phyloP scores from a whole-genome alignment of 352 stramenopile genomes.

The Aphanomyces astaci region DNA sequence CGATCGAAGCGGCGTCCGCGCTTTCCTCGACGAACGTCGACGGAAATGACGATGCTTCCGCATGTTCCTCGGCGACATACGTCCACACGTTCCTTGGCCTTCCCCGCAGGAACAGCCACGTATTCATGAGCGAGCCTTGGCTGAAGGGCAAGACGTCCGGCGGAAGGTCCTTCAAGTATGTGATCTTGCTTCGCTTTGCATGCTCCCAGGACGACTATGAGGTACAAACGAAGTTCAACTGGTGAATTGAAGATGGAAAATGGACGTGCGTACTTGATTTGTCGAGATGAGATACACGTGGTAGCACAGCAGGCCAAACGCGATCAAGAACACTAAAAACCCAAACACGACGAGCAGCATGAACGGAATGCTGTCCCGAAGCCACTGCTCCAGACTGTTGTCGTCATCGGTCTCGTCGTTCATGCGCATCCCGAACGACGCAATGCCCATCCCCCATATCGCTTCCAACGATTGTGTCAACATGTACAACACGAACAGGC shows the following conservation, averaged over 20 bases:
- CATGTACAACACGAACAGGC: conserved; percentile 57
- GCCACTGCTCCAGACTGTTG: conserved; percentile 53
- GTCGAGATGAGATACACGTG: conserved; percentile 60
- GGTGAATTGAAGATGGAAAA: background rate
- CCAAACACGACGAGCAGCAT: conserved; percentile 55
- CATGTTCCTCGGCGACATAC: background rate
- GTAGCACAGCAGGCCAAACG: conserved; percentile 54
- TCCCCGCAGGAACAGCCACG: conserved; percentile 42
- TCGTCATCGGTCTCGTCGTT: conserved; percentile 25
- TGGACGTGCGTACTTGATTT: conserved; percentile 37
- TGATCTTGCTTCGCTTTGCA: conserved; percentile 54
- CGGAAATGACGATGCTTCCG: background rate
- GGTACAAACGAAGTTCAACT: too few species aligned
- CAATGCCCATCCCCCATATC: conserved; percentile 40
- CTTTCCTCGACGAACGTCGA: background rate
- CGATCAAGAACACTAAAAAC: conserved; percentile 49
- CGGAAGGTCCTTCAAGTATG: conserved; percentile 54
- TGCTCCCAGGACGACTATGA: conserved; percentile 68
- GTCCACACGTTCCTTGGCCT: conserved; percentile 50
- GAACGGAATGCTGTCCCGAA: conserved; percentile 55
- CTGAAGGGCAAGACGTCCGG: conserved; percentile 58
- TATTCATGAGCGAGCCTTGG: conserved; percentile 50
- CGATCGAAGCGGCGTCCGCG: background rate
- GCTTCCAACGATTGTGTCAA: conserved; percentile 48
- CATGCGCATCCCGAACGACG: conserved; percentile 43